A percentile compares a stretch with the other conserved stretches of the same genome.
Conservation (phyloP, 192 early-diverging fungal genomes). For the Pilaira anomala region DNA sequence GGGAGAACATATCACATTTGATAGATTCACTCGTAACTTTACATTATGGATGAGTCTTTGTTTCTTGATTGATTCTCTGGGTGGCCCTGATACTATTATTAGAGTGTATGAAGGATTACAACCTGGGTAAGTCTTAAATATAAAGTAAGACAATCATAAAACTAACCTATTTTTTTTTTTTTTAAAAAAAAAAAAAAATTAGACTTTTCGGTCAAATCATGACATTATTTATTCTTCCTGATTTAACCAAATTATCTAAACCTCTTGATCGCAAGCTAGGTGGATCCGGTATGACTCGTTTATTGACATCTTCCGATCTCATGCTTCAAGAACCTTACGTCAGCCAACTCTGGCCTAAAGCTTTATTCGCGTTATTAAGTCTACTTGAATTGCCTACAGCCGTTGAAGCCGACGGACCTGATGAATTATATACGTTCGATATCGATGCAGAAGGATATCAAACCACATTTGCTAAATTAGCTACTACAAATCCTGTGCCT, state of each 20-base stretch:
- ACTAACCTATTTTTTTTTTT: conserved; percentile 15
- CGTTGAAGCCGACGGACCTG: conserved; percentile 47
- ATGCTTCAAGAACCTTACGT: conserved; percentile 58
- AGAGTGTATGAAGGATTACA: conserved; percentile 57
- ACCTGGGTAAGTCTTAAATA: conserved; percentile 40
- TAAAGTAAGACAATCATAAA: no score
- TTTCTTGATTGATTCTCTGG: conserved; percentile 59
- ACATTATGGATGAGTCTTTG: conserved; percentile 65
- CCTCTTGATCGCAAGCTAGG: conserved; percentile 60
- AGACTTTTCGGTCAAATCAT: conserved; percentile 66
- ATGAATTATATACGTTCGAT: conserved; percentile 66
- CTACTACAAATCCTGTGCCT: conserved; percentile 61
- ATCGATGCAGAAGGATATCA: conserved; percentile 78
- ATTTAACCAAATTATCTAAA: conserved; percentile 54
- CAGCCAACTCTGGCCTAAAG: conserved; percentile 43
- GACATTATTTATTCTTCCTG: conserved; percentile 61
- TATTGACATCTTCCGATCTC: conserved; percentile 53
- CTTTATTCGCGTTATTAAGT: conserved; percentile 48
- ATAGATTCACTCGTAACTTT: conserved; percentile 64
- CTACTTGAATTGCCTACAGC: conserved; percentile 60
- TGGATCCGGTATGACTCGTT: conserved; percentile 59
- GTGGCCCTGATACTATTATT: conserved; percentile 59
- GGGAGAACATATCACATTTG: conserved; percentile 22
- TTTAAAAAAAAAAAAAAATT: conserved; percentile 1
- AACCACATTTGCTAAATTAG: conserved; percentile 75